A percentile compares a stretch with the other conserved stretches of the same genome.
Evolutionary conservation across 2,329 filamentous ascomycete species (phyloP).

Genomic region (Colletotrichum phormii): DNA sequence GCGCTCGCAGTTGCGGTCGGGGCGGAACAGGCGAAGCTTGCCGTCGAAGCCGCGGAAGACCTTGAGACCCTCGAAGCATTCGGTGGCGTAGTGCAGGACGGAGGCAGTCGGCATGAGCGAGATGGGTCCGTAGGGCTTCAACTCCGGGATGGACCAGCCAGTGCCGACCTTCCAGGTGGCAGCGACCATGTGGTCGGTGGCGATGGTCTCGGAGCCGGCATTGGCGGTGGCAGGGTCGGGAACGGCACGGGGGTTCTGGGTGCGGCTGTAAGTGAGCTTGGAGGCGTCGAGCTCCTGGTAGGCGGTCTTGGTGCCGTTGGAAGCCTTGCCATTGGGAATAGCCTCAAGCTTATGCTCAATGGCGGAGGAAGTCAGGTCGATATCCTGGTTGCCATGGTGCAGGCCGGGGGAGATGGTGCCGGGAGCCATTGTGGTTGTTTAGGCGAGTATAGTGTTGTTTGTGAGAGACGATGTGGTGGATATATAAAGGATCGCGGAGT

Average conservation of each 20-base stretch:
- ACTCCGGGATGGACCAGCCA: slow-evolving; percentile 80
- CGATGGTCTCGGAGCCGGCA: slow-evolving; percentile 63
- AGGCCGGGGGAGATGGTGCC: slow-evolving; percentile 41
- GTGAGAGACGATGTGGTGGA: neutral
- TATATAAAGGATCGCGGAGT: slow-evolving; percentile 23
- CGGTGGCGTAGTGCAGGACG: slow-evolving; percentile 88
- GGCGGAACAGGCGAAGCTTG: slow-evolving; percentile 81
- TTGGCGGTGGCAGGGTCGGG: slow-evolving; percentile 62
- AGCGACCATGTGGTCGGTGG: slow-evolving; percentile 91
- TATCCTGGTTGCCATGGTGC: slow-evolving; percentile 60
- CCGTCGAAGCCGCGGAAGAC: slow-evolving; percentile 83
- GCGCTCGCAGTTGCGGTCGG: slow-evolving; percentile 76
- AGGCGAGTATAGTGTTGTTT: neutral
- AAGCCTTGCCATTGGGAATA: slow-evolving; percentile 39
- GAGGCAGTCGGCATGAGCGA: slow-evolving; percentile 84
- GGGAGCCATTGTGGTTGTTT: slow-evolving; percentile 41
- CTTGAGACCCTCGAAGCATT: slow-evolving; percentile 90
- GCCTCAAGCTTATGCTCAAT: slow-evolving; percentile 61
- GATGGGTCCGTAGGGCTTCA: slow-evolving; percentile 82
- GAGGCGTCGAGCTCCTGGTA: slow-evolving; percentile 71
- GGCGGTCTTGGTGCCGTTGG: slow-evolving; percentile 55
- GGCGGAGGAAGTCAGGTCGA: slow-evolving; percentile 64
- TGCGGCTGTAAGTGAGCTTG: slow-evolving; percentile 71
- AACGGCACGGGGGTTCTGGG: slow-evolving; percentile 62
- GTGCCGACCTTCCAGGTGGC: slow-evolving; percentile 71